Base-by-base conservation (phyloP, 2,329 filamentous ascomycete genomes). In the Sporothrix euskadiensis region DNA sequence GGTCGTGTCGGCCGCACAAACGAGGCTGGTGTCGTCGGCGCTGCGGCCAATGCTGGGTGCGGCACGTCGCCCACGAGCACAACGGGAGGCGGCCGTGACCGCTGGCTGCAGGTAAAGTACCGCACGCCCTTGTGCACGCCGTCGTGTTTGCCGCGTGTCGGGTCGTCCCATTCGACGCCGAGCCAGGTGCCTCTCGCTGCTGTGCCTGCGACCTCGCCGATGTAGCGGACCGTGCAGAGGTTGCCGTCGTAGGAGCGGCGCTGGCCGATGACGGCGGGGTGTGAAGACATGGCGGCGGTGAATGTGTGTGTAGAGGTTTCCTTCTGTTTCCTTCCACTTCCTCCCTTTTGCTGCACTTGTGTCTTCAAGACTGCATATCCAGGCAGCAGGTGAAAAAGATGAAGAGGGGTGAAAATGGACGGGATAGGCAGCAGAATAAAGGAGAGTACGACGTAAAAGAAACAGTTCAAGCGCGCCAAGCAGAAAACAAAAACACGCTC, bases 141-240 rank as follows among this genome's bases (percentile, higher is more conserved):
- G 79, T 95, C 89, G 82, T 99, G 94, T 84, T 98, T 98, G 75
- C 96, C 96, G 78, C 94, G 88, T 52, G 85, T 87, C 73, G 90
- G 84, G 81, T 98, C 93, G 82, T 98, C 95, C 96, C 96, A 99
- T 86, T 99, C 96, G 66, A 98, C 93, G 65, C 96, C 96, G 47
- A 98, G 87, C 94, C 95, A 98, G 75, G 87, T 85, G 70, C 94
- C 93, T 68, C 94, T 93, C 59, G 88, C 86, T 9, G 54, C 69
- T 9, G 94, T 94, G 77, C 92, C 92, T 69, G 88, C 86, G 8
- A 98, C 91, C 47, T 87, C 81, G 61, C 96, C 96, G 75, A 92
- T 83, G 80, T 94, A 98, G 75, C 94, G 90, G 73, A 98, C 87
- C 0, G 95, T 98, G 82, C 94, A 97, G 57, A 92, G 83, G 26